Evolutionary conservation across 1,284 basidiomycete genomes (phyloP).

Genomic region (Xerocomus nothofagi): DNA sequence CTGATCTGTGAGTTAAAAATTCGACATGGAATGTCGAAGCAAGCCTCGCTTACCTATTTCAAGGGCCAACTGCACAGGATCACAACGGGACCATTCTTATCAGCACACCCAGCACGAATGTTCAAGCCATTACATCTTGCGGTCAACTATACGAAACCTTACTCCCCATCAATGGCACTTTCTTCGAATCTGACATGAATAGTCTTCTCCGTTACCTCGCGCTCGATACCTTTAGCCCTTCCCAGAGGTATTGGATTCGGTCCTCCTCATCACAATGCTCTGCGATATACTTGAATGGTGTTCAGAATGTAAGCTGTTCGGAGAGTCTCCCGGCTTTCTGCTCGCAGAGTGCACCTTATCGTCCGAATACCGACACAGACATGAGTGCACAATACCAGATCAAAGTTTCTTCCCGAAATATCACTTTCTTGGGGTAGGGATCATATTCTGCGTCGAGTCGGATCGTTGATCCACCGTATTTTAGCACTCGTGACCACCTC

Average conservation of each 20-base stretch:
- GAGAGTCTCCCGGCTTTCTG: constrained; percentile 9
- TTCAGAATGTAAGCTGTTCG: neutral
- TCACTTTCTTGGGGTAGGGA: constrained; percentile 5
- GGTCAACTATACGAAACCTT: too few relatives aligned
- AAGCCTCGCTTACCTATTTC: neutral
- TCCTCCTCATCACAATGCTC: constrained; percentile 7
- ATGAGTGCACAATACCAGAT: constrained; percentile 6
- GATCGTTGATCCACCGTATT: neutral
- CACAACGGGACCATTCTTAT: too few relatives aligned
- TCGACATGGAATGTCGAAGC: neutral
- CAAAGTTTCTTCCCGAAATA: constrained; percentile 11
- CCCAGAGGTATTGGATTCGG: constrained; percentile 14
- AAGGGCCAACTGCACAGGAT: too few relatives aligned
- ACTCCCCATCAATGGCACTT: neutral
- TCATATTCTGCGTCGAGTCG: neutral
- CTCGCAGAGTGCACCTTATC: constrained; percentile 16
- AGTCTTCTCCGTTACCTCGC: constrained; percentile 13
- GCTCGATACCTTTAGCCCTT: constrained; percentile 2
- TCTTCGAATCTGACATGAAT: constrained; percentile 11
- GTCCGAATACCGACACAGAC: constrained; percentile 6
- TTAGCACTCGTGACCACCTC: constrained; percentile 27
- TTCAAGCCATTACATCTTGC: too few relatives aligned
- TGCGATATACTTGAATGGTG: constrained; percentile 8
- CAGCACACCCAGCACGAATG: too few relatives aligned
- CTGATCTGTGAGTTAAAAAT: constrained; percentile 8